phyloP scores from a whole-genome alignment of 1,284 basidiomycete species.

The Ceratobasidium theobromae region DNA sequence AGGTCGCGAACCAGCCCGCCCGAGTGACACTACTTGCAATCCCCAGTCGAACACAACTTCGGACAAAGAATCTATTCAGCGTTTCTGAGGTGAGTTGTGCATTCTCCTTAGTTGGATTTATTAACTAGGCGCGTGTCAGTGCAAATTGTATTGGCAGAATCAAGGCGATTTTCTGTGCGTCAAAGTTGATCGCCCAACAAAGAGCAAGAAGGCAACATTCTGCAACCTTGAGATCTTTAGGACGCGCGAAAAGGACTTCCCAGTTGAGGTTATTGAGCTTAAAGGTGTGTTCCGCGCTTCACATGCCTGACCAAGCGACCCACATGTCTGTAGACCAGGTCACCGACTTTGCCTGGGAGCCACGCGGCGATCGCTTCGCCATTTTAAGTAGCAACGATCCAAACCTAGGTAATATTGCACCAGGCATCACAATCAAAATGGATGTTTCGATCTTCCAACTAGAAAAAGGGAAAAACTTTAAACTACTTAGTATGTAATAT shows the following conservation, averaged over 20 bases:
- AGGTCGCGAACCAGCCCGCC: conserved; percentile 95
- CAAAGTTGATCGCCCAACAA: conserved; percentile 98
- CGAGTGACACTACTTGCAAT: conserved; percentile 91
- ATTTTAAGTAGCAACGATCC: conserved; percentile 95
- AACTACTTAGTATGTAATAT: conserved; percentile 69
- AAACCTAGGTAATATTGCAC: conserved; percentile 84
- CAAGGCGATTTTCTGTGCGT: conserved; percentile 99
- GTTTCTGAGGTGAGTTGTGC: conserved; percentile 80
- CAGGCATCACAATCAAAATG: conserved; percentile 93
- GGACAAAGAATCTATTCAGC: conserved; percentile 98
- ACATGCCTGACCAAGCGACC: not conserved
- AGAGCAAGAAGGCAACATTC: conserved; percentile 98
- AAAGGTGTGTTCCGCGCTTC: conserved; percentile 62
- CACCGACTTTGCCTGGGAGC: conserved; percentile 98
- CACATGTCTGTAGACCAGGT: conserved; percentile 70
- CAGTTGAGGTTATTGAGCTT: conserved; percentile 96
- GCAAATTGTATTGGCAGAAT: conserved; percentile 99
- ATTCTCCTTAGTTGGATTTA: not conserved
- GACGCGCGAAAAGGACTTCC: conserved; percentile 96
- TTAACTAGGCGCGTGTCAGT: too few relatives aligned
- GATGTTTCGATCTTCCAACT: conserved; percentile 97
- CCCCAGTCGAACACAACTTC: conserved; percentile 80
- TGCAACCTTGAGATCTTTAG: conserved; percentile 99
- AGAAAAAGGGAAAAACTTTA: conserved; percentile 92
- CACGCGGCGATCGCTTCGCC: conserved; percentile 92